Conservation (phyloP, 2,329 filamentous ascomycete species). For the Cadophora luteo-olivacea region DNA sequence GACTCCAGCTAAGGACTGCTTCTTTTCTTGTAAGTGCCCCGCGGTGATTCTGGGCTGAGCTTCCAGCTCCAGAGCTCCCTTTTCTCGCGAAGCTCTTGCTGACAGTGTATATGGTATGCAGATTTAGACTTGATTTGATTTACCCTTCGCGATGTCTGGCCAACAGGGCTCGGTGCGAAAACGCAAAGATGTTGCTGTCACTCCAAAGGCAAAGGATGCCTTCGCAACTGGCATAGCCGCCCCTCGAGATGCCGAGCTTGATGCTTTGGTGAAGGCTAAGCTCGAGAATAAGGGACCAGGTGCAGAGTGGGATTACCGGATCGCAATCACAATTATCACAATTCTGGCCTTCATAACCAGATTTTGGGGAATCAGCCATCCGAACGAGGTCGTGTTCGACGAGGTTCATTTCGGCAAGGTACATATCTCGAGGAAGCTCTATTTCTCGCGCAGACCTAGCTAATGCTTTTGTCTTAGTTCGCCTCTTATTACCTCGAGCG, state of each 20-base stretch:
- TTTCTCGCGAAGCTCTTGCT: slow-evolving; percentile 31
- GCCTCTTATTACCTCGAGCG: slow-evolving; percentile 88
- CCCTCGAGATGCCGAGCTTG: slow-evolving; percentile 52
- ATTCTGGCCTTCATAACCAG: slow-evolving; percentile 85
- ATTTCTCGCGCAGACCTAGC: slow-evolving; percentile 9
- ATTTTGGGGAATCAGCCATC: slow-evolving; percentile 96
- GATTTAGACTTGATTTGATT: slow-evolving; percentile 29
- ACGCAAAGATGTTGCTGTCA: slow-evolving; percentile 53
- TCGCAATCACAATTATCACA: slow-evolving; percentile 80
- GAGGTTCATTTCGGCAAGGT: slow-evolving; percentile 99
- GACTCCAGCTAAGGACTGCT: slow-evolving; percentile 25
- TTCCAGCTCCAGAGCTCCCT: slow-evolving; percentile 17
- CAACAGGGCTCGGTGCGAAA: slow-evolving; percentile 44
- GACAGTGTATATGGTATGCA: slow-evolving; percentile 22
- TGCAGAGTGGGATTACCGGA: slow-evolving; percentile 84
- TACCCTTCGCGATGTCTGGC: slow-evolving; percentile 40
- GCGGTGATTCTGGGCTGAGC: background rate
- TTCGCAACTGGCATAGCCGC: slow-evolving; percentile 37
- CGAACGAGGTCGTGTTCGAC: slow-evolving; percentile 96
- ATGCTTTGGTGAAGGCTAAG: slow-evolving; percentile 55
- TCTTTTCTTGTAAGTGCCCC: slow-evolving; percentile 26
- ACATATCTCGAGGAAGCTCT: slow-evolving; percentile 32
- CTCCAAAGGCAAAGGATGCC: slow-evolving; percentile 57
- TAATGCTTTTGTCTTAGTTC: slow-evolving; percentile 56
- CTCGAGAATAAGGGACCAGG: slow-evolving; percentile 45